Base-by-base conservation (phyloP, 257 asterid species). In the Solanum microdontum region DNA sequence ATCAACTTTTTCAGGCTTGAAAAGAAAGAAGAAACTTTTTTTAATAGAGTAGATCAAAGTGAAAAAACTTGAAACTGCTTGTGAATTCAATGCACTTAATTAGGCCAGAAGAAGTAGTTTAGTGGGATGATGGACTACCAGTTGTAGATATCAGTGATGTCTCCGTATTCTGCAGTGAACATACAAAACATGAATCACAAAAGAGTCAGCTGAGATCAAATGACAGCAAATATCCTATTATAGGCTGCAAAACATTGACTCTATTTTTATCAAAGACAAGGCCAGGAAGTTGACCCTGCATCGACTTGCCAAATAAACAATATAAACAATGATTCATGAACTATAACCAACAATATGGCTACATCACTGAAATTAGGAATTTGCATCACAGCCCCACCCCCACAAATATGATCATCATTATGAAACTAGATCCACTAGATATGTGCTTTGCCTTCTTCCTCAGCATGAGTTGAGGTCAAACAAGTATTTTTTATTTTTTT, bases 141-240 rank as follows among this genome's bases (percentile, higher is more conserved):
- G 94, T 94, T 97, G 92, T 97, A 97, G 48, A 97, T 94, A 91
- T 95, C 91, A 23, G 99, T 95, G 90, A 95, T 90, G 86, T 93
- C 97, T 87, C 99, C 99, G 88, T 94, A 97, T 89, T 95, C 99
- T 97, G 99, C 94, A 48, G 68, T 80, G 68, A 80, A 80, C 40
- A 80, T 80, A 80, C 40, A 45, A 28, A 80, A 80, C 28, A 80
- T 80, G 43, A 48, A 80, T 17, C 69, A 48, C 28, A 48, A 80
- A 80, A 45, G 68, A 80, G 85, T 80, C 69, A 80, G 85, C 17
- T 48, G 24, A 80, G 85, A 80, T 80, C 40, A 45, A 80, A 45
- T 28, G 68, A 80, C 85, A 80, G 40, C 10, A 79, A 79, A 80
- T 80, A 48, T 26, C 39, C 40, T 45, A 48, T 28, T 48, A 28